Percentiles rank a stretch among this genome's conserved stretches.
phyloP scores from a whole-genome alignment of 106 monocot species.

The Posidonia australis region DNA sequence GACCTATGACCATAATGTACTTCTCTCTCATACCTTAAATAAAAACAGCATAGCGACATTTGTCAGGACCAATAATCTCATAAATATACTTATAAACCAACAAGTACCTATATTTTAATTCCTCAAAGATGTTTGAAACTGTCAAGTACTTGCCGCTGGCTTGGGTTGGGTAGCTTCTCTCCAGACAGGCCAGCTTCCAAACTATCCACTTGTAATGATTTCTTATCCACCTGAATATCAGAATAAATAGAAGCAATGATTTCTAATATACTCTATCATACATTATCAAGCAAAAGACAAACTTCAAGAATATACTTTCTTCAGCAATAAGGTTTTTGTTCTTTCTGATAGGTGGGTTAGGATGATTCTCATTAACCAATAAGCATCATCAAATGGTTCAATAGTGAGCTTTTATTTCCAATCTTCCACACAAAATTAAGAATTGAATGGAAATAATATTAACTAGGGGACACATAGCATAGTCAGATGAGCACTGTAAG shows the following conservation, averaged over 20 bases:
- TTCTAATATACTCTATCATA: background rate
- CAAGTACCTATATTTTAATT: constrained; percentile 75
- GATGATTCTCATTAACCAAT: too few relatives aligned
- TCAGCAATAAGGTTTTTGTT: too few relatives aligned
- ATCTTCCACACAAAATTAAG: too few relatives aligned
- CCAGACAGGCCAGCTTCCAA: constrained; percentile 88
- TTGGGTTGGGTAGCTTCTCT: constrained; percentile 62
- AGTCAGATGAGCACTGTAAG: too few relatives aligned
- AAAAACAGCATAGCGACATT: background rate
- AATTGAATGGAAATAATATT: too few relatives aligned
- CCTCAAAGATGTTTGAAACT: constrained; percentile 65
- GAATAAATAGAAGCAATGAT: constrained; percentile 3
- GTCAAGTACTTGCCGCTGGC: constrained; percentile 52
- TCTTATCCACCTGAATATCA: constrained; percentile 58
- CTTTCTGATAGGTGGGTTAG: too few relatives aligned
- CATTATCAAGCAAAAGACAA: constrained; percentile 1
- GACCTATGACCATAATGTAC: constrained; percentile 77
- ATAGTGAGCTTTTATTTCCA: too few relatives aligned
- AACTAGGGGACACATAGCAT: too few relatives aligned
- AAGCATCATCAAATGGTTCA: too few relatives aligned
- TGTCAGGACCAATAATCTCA: background rate
- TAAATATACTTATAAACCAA: background rate
- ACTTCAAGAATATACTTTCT: too few relatives aligned
- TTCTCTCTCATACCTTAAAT: constrained; percentile 86
- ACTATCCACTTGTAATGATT: constrained; percentile 98